phyloP scores from a whole-genome alignment of 208 protist genomes.

The Acanthamoeba lugdunensis region DNA sequence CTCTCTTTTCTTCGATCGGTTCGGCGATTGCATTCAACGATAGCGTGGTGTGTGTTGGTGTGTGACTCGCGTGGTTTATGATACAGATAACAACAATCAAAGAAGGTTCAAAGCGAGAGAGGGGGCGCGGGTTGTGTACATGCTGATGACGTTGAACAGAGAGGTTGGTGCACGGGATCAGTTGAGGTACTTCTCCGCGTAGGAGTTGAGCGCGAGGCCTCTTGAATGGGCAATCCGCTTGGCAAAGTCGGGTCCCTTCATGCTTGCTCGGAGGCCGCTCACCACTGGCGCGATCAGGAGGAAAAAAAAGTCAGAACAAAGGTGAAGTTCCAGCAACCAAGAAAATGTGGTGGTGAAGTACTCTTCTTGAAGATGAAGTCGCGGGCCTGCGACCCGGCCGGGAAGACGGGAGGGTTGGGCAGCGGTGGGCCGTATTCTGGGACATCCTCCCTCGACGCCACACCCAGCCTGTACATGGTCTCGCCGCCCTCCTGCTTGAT shows the following conservation, averaged over 20 bases:
- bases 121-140: too few relatives aligned
- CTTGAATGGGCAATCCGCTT: conserved; percentile 37
- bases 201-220: conserved; percentile 28
- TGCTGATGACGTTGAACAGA: too few relatives aligned
- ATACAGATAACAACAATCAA: too few relatives aligned
- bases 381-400: neutral
- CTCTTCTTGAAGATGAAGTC: conserved; percentile 58
- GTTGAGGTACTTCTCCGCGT: conserved; percentile 60
- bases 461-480: conserved; percentile 49
- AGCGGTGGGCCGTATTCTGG: conserved; percentile 47
- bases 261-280: conserved; percentile 5
- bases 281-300: neutral
- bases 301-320: neutral
- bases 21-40: too few relatives aligned
- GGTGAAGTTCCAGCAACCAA: neutral
- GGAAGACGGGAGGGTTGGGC: conserved; percentile 64
- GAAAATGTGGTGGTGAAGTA: neutral
- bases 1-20: too few relatives aligned
- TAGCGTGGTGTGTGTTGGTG: too few relatives aligned
- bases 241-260: conserved; percentile 61
- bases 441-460: conserved; percentile 58
- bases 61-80: too few relatives aligned
- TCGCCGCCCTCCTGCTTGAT: conserved; percentile 41
- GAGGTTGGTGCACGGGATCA: neutral
- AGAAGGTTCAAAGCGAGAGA: too few relatives aligned